phyloP scores from a whole-genome alignment of 1,284 basidiomycete genomes.

The Ustilago tritici region DNA sequence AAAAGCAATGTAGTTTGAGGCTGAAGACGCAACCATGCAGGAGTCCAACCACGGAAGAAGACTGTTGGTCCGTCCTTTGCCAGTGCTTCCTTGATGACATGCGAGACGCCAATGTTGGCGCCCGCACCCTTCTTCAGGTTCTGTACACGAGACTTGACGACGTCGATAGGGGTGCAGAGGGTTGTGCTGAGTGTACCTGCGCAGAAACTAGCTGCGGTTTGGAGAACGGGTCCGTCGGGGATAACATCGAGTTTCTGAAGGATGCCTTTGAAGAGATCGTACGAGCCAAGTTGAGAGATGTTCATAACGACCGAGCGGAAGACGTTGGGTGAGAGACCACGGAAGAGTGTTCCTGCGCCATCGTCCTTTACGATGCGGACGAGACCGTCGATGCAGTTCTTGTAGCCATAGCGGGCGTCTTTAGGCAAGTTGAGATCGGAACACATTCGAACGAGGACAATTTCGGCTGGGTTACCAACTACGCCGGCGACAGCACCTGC shows the following conservation, averaged over 20 bases:
- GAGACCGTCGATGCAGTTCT: constrained; percentile 72
- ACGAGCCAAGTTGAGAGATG: constrained; percentile 69
- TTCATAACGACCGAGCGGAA: constrained; percentile 74
- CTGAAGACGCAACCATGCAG: constrained; percentile 71
- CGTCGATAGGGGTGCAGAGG: constrained; percentile 62
- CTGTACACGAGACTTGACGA: constrained; percentile 52
- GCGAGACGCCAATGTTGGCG: constrained; percentile 31
- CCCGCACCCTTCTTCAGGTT: constrained; percentile 68
- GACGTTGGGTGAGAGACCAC: constrained; percentile 73
- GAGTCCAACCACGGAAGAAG: constrained; percentile 74
- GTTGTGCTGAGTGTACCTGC: constrained; percentile 74
- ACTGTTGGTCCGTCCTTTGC: constrained; percentile 71
- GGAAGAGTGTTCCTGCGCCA: constrained; percentile 71
- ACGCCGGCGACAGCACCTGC: constrained; percentile 65
- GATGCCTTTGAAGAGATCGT: constrained; percentile 73
- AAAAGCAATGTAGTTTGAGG: constrained; percentile 68
- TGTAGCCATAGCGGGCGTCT: constrained; percentile 65
- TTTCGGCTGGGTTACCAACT: constrained; percentile 72
- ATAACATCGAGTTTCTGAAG: constrained; percentile 67
- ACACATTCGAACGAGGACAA: constrained; percentile 71
- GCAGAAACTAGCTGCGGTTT: constrained; percentile 47
- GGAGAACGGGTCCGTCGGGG: constrained; percentile 71
- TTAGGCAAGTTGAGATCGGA: constrained; percentile 69
- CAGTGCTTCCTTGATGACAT: constrained; percentile 57
- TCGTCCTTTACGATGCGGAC: constrained; percentile 72